Evolutionary conservation across 1,284 basidiomycete species (phyloP).

Genomic region (Leccinum subrobustum): DNA sequence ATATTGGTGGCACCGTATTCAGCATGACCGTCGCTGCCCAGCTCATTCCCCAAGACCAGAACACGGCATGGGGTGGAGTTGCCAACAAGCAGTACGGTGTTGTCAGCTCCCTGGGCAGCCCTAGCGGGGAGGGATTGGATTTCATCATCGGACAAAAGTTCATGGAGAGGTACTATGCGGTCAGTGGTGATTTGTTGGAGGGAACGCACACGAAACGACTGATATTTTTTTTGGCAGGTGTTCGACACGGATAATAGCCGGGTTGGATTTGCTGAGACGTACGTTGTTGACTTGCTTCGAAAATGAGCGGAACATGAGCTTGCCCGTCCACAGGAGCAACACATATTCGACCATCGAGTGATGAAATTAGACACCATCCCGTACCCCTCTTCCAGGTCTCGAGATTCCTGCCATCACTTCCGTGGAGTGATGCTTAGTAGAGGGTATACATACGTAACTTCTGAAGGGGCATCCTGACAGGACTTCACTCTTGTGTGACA

Average conservation of each 20-base stretch:
- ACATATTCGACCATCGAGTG: background rate
- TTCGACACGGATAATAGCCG: background rate
- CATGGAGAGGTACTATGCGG: slow-evolving; percentile 30
- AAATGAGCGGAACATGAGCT: background rate
- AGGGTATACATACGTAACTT: background rate
- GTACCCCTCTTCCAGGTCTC: background rate
- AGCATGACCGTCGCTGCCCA: slow-evolving; percentile 26
- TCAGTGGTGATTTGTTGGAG: slow-evolving; percentile 3
- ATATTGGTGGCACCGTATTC: slow-evolving; percentile 15
- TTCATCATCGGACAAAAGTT: slow-evolving; percentile 31
- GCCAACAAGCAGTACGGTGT: slow-evolving; percentile 21
- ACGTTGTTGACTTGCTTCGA: background rate
- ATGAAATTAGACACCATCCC: background rate
- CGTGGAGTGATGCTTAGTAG: background rate
- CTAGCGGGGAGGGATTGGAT: slow-evolving; percentile 20
- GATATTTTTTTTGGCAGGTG: background rate
- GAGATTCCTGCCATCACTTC: background rate
- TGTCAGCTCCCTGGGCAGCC: slow-evolving; percentile 5
- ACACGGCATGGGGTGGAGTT: slow-evolving; percentile 16
- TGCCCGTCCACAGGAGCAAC: background rate
- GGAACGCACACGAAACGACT: background rate
- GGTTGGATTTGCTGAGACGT: background rate
- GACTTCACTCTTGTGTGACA: background rate
- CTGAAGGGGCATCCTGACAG: background rate
- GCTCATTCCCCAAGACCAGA: slow-evolving; percentile 24